Evolutionary conservation across 106 monocot species (phyloP).

Genomic region (Dioscorea alata): DNA sequence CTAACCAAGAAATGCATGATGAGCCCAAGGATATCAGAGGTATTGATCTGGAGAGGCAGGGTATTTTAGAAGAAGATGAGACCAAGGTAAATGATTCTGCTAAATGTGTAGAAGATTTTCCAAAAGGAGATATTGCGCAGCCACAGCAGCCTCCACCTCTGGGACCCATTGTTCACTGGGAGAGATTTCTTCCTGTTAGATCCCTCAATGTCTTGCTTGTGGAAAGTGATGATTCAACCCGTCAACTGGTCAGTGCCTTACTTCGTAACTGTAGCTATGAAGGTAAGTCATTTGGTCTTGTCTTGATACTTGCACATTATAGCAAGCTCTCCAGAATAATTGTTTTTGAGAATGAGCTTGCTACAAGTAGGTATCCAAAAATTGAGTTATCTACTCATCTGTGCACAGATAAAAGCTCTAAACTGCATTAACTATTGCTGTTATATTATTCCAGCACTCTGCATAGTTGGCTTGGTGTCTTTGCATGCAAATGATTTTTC

Average conservation of each 20-base stretch:
- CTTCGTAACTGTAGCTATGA: conserved; percentile 95
- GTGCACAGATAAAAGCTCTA: too few relatives aligned
- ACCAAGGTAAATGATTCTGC: conserved; percentile 24
- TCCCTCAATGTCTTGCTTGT: conserved; percentile 80
- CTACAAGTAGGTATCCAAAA: too few relatives aligned
- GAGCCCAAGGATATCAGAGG: conserved; percentile 25
- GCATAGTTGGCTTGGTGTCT: too few relatives aligned
- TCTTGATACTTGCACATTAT: too few relatives aligned
- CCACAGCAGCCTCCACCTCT: conserved; percentile 27
- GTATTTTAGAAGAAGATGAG: conserved; percentile 46
- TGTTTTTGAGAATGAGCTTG: too few relatives aligned
- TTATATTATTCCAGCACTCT: too few relatives aligned
- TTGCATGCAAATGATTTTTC: too few relatives aligned
- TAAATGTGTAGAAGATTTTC: conserved; percentile 10
- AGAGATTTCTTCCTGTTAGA: conserved; percentile 82
- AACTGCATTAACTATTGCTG: too few relatives aligned
- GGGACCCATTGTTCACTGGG: conserved; percentile 54
- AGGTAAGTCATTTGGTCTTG: conserved; percentile 33
- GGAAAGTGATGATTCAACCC: conserved; percentile 92
- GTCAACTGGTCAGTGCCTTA: conserved; percentile 84
- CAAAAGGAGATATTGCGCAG: conserved; percentile 9
- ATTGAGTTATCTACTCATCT: too few relatives aligned
- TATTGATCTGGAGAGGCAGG: conserved; percentile 21
- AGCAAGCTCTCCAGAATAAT: too few relatives aligned
- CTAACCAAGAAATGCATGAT: conserved; percentile 8